Percentiles rank a stretch among this genome's conserved stretches.
These are phyloP conservation scores for Gremmenia infestans DNA, from an alignment of 2,329 filamentous ascomycete genomes.

Conservation along the genomic window DNA sequence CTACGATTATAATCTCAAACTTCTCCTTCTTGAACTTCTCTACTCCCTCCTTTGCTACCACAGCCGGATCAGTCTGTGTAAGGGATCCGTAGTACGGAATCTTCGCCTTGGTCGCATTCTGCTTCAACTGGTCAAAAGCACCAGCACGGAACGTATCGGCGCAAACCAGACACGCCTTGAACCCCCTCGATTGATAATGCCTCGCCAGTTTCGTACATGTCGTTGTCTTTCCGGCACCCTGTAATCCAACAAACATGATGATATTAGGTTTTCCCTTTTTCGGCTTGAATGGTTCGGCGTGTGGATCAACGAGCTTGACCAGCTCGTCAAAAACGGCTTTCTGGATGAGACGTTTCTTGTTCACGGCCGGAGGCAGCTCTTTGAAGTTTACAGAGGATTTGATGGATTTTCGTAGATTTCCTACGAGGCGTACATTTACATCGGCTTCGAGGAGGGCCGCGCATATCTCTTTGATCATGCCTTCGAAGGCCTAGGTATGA, in stretches of 20 bases:
- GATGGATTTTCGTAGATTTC: slow-evolving; percentile 88
- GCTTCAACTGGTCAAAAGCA: slow-evolving; percentile 97
- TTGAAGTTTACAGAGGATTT: slow-evolving; percentile 90
- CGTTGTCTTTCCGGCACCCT: slow-evolving; percentile 96
- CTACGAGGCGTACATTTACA: slow-evolving; percentile 92
- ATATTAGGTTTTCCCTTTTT: slow-evolving; percentile 96
- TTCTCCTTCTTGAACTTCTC: slow-evolving; percentile 98
- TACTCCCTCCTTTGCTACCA: slow-evolving; percentile 91
- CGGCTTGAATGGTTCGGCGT: slow-evolving; percentile 91
- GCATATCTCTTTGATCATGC: slow-evolving; percentile 98
- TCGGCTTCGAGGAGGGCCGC: slow-evolving; percentile 93
- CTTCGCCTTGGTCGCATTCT: slow-evolving; percentile 98
- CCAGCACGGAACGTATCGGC: slow-evolving; percentile 98
- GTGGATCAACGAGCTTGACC: slow-evolving; percentile 90
- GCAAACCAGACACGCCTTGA: slow-evolving; percentile 90
- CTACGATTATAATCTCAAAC: slow-evolving; percentile 98
- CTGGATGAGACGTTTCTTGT: slow-evolving; percentile 98
- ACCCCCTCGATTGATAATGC: slow-evolving; percentile 90
- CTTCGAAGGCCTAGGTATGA: slow-evolving; percentile 73
- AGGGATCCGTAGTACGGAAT: slow-evolving; percentile 97
- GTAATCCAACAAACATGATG: slow-evolving; percentile 98
- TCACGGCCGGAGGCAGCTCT: slow-evolving; percentile 82
- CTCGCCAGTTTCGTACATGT: slow-evolving; percentile 95
- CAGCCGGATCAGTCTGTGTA: slow-evolving; percentile 91
- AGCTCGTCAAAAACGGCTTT: slow-evolving; percentile 97